Evolutionary conservation across 352 stramenopile genomes (phyloP), one percentile per base, ranked within the genome.

Genomic region (Halophytophthora polymorphica): DNA sequence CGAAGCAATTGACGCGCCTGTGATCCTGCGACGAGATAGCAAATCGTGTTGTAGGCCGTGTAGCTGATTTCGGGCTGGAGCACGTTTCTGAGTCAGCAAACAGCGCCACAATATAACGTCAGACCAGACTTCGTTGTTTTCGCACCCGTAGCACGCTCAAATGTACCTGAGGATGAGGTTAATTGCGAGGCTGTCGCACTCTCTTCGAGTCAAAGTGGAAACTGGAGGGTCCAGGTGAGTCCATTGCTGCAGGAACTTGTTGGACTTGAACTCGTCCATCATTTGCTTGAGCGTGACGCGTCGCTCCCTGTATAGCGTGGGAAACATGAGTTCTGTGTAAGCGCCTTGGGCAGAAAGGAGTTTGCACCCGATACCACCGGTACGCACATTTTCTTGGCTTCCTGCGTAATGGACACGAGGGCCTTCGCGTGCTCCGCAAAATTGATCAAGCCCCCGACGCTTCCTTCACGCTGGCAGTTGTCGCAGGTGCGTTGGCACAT

Each of bases 31-130:
- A 83, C 73, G 10, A 90, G 37, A 52, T 90, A 90, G 49, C 76
- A 86, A 25, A 83, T 87, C 17, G 79, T 90, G 41, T 73, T 84
- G 58, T 88, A 90, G 11, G 79, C 70, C 2, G 79, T 88, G 53
- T 88, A 88, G 48, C 73, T 83, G 66, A 90, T 88, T 14, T 90
- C 79, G 7, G 73, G 73, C 34, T 86, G 70, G 23, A 90, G 37
- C 17, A 86, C 50, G 21, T 82, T 64, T 25, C 73, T 83, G n/a
- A n/a, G n/a, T n/a, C n/a, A n/a, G n/a, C 21, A 60, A 54, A 12
- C 31, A 57, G 19, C 29, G 42, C 22, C 8, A 43, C 8, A 45
- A 15, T 34, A 39, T 45, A 6, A 35, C 38, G 19, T 19, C 19
- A 33, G 41, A 48, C 51, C 34, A 48, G 45, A 39, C n/a, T n/a